These are phyloP conservation scores for Harringtonia aguacate DNA, from an alignment of 2,329 filamentous ascomycete genomes.

Conservation along the genomic window DNA sequence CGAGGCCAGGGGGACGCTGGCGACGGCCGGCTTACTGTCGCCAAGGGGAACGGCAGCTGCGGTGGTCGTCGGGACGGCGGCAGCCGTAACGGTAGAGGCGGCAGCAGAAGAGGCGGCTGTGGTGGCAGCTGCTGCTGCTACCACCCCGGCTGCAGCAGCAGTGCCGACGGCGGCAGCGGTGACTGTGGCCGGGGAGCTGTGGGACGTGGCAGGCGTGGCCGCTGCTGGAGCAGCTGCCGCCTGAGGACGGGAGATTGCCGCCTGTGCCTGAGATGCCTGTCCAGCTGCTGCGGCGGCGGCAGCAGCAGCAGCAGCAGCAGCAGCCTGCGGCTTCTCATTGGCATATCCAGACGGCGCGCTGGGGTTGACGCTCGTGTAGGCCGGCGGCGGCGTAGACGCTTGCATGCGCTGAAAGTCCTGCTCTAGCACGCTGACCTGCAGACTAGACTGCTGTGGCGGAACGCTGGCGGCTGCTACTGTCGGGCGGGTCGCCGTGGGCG, in stretches of 20 bases:
- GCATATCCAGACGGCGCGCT: conserved; percentile 57
- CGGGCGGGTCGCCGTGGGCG: conserved; percentile 3
- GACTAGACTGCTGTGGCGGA: conserved; percentile 21
- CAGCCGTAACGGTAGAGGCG: background rate
- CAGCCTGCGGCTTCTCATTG: conserved; percentile 58
- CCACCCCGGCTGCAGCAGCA: background rate
- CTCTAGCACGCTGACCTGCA: conserved; percentile 64
- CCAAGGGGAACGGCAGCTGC: conserved; percentile 2
- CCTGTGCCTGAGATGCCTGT: conserved; percentile 9
- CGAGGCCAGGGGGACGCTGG: conserved; percentile 25
- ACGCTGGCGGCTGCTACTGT: conserved; percentile 24
- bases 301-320: conserved; percentile 19
- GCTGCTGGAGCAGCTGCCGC: background rate
- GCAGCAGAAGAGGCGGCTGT: too few relatives aligned
- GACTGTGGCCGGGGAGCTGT: too few relatives aligned
- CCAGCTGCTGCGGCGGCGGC: too few relatives aligned
- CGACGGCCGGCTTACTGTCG: conserved; percentile 13
- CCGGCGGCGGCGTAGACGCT: conserved; percentile 80
- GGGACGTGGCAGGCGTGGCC: too few relatives aligned
- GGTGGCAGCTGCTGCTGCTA: background rate
- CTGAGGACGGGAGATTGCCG: too few relatives aligned
- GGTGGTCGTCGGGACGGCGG: conserved; percentile 5
- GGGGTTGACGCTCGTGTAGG: conserved; percentile 71
- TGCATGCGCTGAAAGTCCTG: conserved; percentile 79
- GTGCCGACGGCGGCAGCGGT: background rate